Percentiles rank a stretch among this genome's conserved stretches.
phyloP scores from a whole-genome alignment of 2,329 filamentous ascomycete genomes.

The Emmonsiellopsis sp. region DNA sequence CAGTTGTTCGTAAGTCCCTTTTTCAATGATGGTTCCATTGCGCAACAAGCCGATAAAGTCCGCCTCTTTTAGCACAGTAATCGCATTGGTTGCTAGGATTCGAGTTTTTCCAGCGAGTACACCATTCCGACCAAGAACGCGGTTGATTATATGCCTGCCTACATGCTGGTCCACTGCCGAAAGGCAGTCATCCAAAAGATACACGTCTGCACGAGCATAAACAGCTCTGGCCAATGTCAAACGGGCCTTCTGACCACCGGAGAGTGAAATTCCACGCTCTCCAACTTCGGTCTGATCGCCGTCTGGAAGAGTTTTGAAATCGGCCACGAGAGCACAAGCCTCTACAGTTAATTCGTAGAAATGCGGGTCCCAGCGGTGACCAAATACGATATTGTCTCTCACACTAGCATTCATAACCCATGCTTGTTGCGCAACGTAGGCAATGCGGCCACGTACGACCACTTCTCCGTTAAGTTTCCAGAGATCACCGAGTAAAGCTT shows the following conservation, averaged over 20 bases:
- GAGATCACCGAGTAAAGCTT: constrained; percentile 79
- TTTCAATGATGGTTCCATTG: constrained; percentile 74
- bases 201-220: constrained; percentile 93
- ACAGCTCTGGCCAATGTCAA: constrained; percentile 87
- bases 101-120: constrained; percentile 78
- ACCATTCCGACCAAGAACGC: constrained; percentile 78
- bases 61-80: constrained; percentile 78
- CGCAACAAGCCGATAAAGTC: constrained; percentile 80
- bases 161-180: constrained; percentile 99
- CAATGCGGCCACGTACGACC: constrained; percentile 67
- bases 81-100: constrained; percentile 89
- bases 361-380: constrained; percentile 81
- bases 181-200: constrained; percentile 85
- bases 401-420: constrained; percentile 99
- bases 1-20: constrained; percentile 81
- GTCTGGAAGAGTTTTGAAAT: constrained; percentile 86
- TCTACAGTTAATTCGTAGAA: constrained; percentile 92
- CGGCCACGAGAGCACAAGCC: constrained; percentile 81
- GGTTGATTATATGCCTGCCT: constrained; percentile 86
- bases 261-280: constrained; percentile 91
- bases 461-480: constrained; percentile 84
- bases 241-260: constrained; percentile 91
- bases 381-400: constrained; percentile 94
- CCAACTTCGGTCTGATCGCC: constrained; percentile 95
- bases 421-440: constrained; percentile 84